Conservation (phyloP, 2,329 filamentous ascomycete species). For the Aspergillus japonicus region DNA sequence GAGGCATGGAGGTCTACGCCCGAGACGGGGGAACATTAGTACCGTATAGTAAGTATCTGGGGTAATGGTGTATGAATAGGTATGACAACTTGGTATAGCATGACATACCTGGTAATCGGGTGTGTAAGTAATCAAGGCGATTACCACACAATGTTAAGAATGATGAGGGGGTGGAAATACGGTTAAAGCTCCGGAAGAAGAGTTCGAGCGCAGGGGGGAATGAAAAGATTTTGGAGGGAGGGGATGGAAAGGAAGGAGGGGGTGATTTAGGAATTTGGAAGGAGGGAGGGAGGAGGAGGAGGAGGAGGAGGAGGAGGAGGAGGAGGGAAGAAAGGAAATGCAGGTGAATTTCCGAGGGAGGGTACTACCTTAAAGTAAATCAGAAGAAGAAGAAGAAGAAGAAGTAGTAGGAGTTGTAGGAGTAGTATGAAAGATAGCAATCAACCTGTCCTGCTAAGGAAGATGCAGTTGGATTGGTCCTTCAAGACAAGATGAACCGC, state of each 20-base stretch:
- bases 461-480: slow-evolving; percentile 6
- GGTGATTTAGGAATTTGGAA: neutral
- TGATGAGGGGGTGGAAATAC: neutral
- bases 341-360: slow-evolving; percentile 3
- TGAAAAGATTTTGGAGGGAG: neutral
- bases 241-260: neutral
- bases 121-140: neutral
- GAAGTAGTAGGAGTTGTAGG: no score
- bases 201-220: neutral
- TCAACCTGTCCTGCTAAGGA: slow-evolving; percentile 3
- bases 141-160: neutral
- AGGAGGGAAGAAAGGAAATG: neutral
- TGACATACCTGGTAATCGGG: neutral
- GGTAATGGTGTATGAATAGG: neutral
- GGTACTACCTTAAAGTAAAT: slow-evolving; percentile 5
- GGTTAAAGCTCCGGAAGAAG: neutral
- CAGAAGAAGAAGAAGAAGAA: no score
- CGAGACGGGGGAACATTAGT: neutral
- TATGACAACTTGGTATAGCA: neutral
- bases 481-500: slow-evolving; percentile 14
- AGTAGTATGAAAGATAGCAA: no score
- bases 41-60: slow-evolving; percentile 1
- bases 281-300: neutral
- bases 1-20: slow-evolving; percentile 43
- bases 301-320: no score